Conservation (phyloP, 1,139 yeast species). For the Geotrichum candidum region DNA sequence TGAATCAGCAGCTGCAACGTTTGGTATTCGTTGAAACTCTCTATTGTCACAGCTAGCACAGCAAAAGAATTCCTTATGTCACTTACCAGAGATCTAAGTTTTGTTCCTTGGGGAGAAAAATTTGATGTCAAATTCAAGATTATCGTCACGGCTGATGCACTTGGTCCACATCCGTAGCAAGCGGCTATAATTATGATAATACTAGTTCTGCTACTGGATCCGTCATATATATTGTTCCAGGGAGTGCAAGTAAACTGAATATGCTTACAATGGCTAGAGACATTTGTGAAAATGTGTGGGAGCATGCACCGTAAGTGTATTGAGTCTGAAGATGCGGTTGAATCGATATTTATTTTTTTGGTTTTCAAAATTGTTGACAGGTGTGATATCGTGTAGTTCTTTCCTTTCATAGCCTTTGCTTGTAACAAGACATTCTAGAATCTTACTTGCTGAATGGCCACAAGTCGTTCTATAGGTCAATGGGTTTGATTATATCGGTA, state of each 20-base stretch:
- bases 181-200: not conserved
- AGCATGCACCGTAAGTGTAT: not conserved
- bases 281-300: too few species aligned
- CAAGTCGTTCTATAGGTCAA: not conserved
- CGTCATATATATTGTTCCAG: not conserved
- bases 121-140: slow-evolving; percentile 43
- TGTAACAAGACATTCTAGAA: not conserved
- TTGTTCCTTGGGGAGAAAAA: slow-evolving; percentile 64
- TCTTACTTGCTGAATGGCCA: not conserved
- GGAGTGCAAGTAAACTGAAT: not conserved
- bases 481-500: not conserved
- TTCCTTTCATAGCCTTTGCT: not conserved
- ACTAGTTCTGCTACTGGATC: not conserved
- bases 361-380: not conserved
- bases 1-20: slow-evolving; percentile 32
- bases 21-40: slow-evolving; percentile 22
- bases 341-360: too few species aligned
- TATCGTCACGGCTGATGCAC: slow-evolving; percentile 44
- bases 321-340: not conserved
- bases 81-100: slow-evolving; percentile 63
- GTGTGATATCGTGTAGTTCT: not conserved
- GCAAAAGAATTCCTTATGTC: slow-evolving; percentile 84
- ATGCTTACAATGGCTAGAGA: not conserved
- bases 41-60: slow-evolving; percentile 55
- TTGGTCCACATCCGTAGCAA: not conserved